These are phyloP conservation scores for Eragrostis curvula DNA, from an alignment of 176 grass and related monocot species.

Conservation along the genomic window DNA sequence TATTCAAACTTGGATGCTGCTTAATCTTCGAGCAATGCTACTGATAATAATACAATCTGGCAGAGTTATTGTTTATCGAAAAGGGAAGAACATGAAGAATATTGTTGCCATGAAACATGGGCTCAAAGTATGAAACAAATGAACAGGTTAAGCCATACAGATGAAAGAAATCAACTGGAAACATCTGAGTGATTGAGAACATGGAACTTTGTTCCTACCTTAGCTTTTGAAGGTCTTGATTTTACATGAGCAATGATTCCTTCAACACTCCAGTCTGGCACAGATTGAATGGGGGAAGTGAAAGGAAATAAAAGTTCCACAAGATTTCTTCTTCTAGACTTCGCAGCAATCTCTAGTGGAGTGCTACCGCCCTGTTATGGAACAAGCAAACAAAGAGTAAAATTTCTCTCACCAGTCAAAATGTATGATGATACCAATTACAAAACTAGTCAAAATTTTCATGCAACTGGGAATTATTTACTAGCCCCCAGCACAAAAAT, in stretches of 20 bases:
- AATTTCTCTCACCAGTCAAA: too few relatives aligned
- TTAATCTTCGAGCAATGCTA: too few relatives aligned
- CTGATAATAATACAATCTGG: too few relatives aligned
- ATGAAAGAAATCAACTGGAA: too few relatives aligned
- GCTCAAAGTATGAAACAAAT: too few relatives aligned
- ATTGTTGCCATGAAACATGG: background rate
- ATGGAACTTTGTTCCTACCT: background rate
- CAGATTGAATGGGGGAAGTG: slow-evolving; percentile 30
- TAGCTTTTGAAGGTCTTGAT: background rate
- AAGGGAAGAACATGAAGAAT: background rate
- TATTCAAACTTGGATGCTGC: too few relatives aligned
- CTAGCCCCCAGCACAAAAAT: too few relatives aligned
- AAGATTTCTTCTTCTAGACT: slow-evolving; percentile 34
- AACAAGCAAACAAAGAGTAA: background rate
- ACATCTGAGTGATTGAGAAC: background rate
- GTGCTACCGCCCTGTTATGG: background rate
- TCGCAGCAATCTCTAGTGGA: slow-evolving; percentile 45
- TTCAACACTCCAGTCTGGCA: slow-evolving; percentile 48
- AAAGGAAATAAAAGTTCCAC: slow-evolving; percentile 45
- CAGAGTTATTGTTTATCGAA: too few relatives aligned
- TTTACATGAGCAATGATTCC: slow-evolving; percentile 42
- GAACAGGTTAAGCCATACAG: background rate
- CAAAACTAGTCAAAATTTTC: background rate
- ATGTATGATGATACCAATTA: too few relatives aligned
- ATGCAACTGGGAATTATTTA: background rate